Evolutionary conservation across 306 rosid species (phyloP), one percentile per base, ranked within the genome.

Genomic region (Luffa aegyptiaca): DNA sequence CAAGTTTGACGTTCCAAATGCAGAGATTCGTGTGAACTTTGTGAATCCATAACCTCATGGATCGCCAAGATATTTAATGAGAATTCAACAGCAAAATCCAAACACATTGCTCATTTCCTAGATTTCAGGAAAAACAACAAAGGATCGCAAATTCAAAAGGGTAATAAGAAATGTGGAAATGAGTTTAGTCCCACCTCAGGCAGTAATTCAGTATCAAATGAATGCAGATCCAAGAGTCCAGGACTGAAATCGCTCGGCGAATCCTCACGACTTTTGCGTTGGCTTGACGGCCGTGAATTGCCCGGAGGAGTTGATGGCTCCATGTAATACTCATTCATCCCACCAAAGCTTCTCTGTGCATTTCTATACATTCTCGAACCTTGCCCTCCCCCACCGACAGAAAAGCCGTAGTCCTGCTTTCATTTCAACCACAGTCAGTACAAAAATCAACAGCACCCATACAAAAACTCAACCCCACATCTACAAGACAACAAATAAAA

Each of bases 221-320:
- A 91, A 86, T 96, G 98, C 91, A 96, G 92, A 89, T 96, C 99
- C 87, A 96, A 78, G 58, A 96, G 90, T 46, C 99, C 99, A 37
- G 99, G 99, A 81, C 99, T 96, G 84, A 88, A 90, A 83, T 96
- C 97, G 82, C 72, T 90, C 3, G 94, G 82, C 5, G 91, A 91
- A 80, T 90, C 96, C 36, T 90, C 99, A 0, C 91, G 91, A 6
- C 71, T 88, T 87, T 85, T 91, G 80, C 90, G 89, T 70, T 81
- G 84, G 69, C 79, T 80, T 8, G 83, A 80, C 14, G 86, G 57
- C 56, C 90, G 84, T 21, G 88, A 80, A 82, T 85, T 86, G 21
- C 80, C 90, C 1, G 97, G 98, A 76, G 98, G 97, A 1, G 99
- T 88, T 0, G 93, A 81, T 0, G 99, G 96, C 83, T 96, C 99